Conservation (phyloP, 805 yeast species). For the Kuraishia cidri region DNA sequence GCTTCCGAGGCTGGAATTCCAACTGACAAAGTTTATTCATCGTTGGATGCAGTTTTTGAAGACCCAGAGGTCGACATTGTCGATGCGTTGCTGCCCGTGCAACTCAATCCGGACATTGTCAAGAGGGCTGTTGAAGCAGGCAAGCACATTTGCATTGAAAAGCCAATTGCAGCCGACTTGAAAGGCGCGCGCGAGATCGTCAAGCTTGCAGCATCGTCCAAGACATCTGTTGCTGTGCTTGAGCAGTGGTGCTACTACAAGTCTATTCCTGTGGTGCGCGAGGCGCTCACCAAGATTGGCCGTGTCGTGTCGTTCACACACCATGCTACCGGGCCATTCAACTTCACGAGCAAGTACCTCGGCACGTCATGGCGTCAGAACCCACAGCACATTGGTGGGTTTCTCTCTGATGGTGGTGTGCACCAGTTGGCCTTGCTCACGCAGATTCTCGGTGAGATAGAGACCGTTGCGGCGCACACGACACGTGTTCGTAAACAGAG, state of each 20-base stretch:
- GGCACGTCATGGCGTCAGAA: slow-evolving; percentile 79
- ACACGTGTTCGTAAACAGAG: slow-evolving; percentile 68
- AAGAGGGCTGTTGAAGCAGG: slow-evolving; percentile 60
- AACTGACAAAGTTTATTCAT: slow-evolving; percentile 42
- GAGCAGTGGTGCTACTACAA: slow-evolving; percentile 82
- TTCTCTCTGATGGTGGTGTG: slow-evolving; percentile 91
- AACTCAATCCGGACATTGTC: slow-evolving; percentile 61
- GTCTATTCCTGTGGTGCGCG: slow-evolving; percentile 44
- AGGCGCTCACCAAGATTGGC: slow-evolving; percentile 65
- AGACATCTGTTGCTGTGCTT: slow-evolving; percentile 51
- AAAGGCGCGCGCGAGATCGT: slow-evolving; percentile 79
- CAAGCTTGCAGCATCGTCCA: slow-evolving; percentile 46
- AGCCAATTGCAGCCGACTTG: slow-evolving; percentile 86
- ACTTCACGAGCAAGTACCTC: slow-evolving; percentile 48
- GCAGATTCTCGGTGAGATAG: slow-evolving; percentile 69
- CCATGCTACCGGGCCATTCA: slow-evolving; percentile 67
- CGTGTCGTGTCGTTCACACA: slow-evolving; percentile 61
- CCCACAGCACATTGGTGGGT: slow-evolving; percentile 93
- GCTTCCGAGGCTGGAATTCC: slow-evolving; percentile 53
- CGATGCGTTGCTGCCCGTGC: slow-evolving; percentile 88
- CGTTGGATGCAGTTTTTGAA: slow-evolving; percentile 53
- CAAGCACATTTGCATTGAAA: slow-evolving; percentile 79
- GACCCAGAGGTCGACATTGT: slow-evolving; percentile 67
- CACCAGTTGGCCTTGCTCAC: slow-evolving; percentile 88
- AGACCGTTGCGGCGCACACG: slow-evolving; percentile 65